phyloP scores from a whole-genome alignment of 176 grass and related monocot genomes.

The Oryza australiensis region DNA sequence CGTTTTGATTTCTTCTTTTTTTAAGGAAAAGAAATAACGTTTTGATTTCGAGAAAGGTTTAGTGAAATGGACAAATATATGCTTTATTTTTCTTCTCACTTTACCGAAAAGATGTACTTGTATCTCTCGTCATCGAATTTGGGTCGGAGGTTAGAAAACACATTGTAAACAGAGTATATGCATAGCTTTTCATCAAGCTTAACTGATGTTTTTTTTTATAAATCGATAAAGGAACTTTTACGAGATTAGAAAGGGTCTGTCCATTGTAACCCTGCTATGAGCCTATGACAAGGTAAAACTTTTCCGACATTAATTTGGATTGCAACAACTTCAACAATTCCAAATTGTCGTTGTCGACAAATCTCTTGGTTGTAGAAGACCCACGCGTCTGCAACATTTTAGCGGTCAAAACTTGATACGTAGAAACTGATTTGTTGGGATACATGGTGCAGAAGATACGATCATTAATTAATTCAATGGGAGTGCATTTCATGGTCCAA shows the following conservation, averaged over 20 bases:
- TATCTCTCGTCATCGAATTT: not conserved
- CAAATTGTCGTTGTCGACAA: not conserved
- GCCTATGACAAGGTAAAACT: not conserved
- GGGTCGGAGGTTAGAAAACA: not conserved
- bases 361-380: not conserved
- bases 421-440: not conserved
- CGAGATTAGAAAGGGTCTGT: not conserved
- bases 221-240: not conserved
- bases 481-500: not conserved
- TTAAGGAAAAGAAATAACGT: not conserved
- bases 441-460: not conserved
- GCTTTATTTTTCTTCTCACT: too few relatives aligned
- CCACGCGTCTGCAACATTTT: not conserved
- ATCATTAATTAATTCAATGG: not conserved
- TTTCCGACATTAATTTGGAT: not conserved
- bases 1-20: too few relatives aligned
- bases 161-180: not conserved
- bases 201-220: not conserved
- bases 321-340: not conserved
- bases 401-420: not conserved
- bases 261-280: not conserved
- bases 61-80: too few relatives aligned
- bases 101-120: not conserved
- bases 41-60: too few relatives aligned
- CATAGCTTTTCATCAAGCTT: not conserved